A percentile compares a stretch with the other conserved stretches of the same genome.
These are phyloP conservation scores for Alloascoidea africana DNA, from an alignment of 805 yeast genomes.

Conservation along the genomic window DNA sequence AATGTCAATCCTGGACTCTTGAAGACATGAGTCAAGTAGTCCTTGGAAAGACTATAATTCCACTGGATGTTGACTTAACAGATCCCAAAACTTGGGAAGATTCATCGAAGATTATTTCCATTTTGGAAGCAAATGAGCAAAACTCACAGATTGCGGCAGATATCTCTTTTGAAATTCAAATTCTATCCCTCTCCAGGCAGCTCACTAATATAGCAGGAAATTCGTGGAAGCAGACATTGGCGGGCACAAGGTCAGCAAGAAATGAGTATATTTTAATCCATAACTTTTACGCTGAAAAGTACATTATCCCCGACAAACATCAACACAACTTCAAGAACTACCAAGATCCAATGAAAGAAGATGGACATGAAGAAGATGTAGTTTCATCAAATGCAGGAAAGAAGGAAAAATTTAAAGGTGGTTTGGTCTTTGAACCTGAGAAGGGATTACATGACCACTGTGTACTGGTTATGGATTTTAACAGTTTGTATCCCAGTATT, in stretches of 20 bases:
- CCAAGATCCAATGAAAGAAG: constrained; percentile 18
- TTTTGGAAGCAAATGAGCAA: constrained; percentile 49
- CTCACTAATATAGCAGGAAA: constrained; percentile 91
- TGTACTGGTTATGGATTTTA: constrained; percentile 93
- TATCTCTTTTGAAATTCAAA: constrained; percentile 69
- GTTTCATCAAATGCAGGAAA: constrained; percentile 29
- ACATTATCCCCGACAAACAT: constrained; percentile 74
- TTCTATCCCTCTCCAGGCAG: constrained; percentile 79
- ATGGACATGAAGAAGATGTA: constrained; percentile 20
- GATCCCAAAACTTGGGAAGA: constrained; percentile 31
- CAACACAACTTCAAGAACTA: constrained; percentile 12
- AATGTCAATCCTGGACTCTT: constrained; percentile 91
- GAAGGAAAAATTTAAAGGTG: constrained; percentile 77
- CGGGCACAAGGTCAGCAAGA: constrained; percentile 93
- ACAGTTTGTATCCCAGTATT: constrained; percentile 91
- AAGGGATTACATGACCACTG: constrained; percentile 85
- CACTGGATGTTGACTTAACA: constrained; percentile 62
- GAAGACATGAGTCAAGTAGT: constrained; percentile 81
- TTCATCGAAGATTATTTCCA: constrained; percentile 30
- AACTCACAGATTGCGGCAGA: constrained; percentile 62
- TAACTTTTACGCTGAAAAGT: constrained; percentile 71
- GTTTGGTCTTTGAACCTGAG: constrained; percentile 93
- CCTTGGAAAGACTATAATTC: constrained; percentile 43
- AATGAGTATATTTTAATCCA: constrained; percentile 87
- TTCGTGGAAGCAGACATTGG: constrained; percentile 89